Conservation (phyloP, 169 alveolate genomes). For the Amoebophrya sp. region DNA sequence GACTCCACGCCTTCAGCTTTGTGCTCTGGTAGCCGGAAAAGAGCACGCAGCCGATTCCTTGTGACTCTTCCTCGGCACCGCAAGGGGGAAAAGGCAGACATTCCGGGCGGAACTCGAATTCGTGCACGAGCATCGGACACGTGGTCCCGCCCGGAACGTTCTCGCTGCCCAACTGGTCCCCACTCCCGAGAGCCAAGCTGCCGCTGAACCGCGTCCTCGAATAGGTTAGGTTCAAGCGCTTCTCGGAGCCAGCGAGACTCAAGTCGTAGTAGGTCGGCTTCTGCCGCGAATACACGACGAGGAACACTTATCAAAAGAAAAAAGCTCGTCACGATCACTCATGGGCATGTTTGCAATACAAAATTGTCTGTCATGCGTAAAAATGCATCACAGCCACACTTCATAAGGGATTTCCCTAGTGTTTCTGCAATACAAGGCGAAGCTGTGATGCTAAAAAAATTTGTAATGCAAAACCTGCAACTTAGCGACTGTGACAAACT, state of each 20-base stretch:
- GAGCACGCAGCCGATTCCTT: background rate
- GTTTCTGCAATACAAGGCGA: too few relatives aligned
- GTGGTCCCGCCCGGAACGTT: background rate
- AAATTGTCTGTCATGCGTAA: too few relatives aligned
- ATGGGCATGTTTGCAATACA: too few relatives aligned
- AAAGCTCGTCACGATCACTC: background rate
- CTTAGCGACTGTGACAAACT: too few relatives aligned
- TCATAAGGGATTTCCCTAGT: too few relatives aligned
- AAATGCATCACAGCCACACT: too few relatives aligned
- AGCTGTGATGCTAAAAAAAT: too few relatives aligned
- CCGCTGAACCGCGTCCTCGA: background rate
- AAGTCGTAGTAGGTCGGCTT: background rate
- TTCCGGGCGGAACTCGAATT: background rate
- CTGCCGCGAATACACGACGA: background rate
- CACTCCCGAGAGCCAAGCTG: background rate
- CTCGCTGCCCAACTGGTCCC: background rate
- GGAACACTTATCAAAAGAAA: background rate
- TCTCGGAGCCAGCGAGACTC: background rate
- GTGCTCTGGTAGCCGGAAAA: background rate
- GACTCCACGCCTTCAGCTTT: background rate
- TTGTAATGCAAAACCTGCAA: too few relatives aligned
- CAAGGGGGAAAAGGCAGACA: too few relatives aligned
- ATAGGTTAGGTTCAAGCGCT: background rate
- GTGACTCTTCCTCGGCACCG: background rate
- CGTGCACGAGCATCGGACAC: background rate